These are phyloP conservation scores for Phytophthora gonapodyides DNA, from an alignment of 352 stramenopile genomes.

Conservation along the genomic window DNA sequence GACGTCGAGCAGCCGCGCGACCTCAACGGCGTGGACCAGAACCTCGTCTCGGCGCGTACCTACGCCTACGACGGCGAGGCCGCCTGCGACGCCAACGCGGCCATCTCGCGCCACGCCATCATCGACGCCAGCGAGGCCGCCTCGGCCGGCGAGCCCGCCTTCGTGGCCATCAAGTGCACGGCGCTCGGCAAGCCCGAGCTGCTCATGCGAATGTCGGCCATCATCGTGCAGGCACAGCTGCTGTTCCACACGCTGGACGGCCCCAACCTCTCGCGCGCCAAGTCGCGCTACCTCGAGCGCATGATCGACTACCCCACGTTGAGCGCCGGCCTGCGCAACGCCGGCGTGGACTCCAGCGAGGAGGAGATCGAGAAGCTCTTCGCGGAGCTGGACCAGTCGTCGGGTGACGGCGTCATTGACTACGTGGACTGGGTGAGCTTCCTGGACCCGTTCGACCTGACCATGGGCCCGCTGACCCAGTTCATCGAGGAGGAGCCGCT, in stretches of 20 bases:
- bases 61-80: slow-evolving; percentile 96
- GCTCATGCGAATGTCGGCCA: slow-evolving; percentile 94
- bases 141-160: slow-evolving; percentile 72
- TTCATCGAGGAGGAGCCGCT: slow-evolving; percentile 88
- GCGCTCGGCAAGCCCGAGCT: slow-evolving; percentile 96
- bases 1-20: slow-evolving; percentile 85
- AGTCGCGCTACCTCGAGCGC: slow-evolving; percentile 77
- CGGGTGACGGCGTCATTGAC: slow-evolving; percentile 85
- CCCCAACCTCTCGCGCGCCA: slow-evolving; percentile 80
- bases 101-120: slow-evolving; percentile 85
- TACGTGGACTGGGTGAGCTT: slow-evolving; percentile 96
- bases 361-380: slow-evolving; percentile 73
- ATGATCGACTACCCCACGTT: slow-evolving; percentile 84
- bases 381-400: slow-evolving; percentile 61
- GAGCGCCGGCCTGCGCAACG: slow-evolving; percentile 69
- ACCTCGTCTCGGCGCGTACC: slow-evolving; percentile 88
- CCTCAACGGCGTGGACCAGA: slow-evolving; percentile 80
- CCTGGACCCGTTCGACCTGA: slow-evolving; percentile 91
- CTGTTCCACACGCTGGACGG: slow-evolving; percentile 94
- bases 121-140: slow-evolving; percentile 60
- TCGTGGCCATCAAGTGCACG: slow-evolving; percentile 98
- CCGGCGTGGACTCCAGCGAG: slow-evolving; percentile 65
- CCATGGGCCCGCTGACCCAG: slow-evolving; percentile 84
- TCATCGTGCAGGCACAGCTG: slow-evolving; percentile 91
- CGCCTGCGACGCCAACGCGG: slow-evolving; percentile 92